phyloP scores from a whole-genome alignment of 129 eudicot species.

The Arctium minus region DNA sequence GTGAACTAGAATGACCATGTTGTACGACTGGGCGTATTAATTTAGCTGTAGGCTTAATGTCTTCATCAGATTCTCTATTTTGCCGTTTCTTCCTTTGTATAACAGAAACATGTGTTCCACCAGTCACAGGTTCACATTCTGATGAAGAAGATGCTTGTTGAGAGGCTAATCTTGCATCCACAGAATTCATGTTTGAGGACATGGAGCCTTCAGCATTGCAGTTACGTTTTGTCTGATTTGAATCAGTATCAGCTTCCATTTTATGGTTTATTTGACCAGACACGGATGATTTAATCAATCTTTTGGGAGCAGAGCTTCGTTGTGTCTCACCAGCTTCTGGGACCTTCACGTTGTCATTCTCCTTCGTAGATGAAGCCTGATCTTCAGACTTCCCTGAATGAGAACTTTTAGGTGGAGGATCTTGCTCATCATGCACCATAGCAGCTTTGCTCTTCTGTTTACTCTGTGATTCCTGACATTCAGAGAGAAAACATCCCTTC shows the following conservation, averaged over 20 bases:
- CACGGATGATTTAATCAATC: constrained; percentile 8
- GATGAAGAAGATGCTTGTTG: constrained; percentile 7
- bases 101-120: constrained; percentile 1
- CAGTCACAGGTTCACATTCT: background rate
- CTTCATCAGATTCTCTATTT: constrained; percentile 20
- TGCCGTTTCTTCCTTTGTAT: constrained; percentile 22
- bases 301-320: background rate
- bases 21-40: constrained; percentile 15
- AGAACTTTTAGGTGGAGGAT: constrained; percentile 31
- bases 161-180: background rate
- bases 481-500: background rate
- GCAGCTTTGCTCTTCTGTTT: constrained; percentile 25
- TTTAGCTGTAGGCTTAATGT: constrained; percentile 12
- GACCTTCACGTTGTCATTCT: background rate
- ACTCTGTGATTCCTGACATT: background rate
- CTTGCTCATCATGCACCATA: constrained; percentile 11
- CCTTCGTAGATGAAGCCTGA: constrained; percentile 32
- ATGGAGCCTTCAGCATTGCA: constrained; percentile 24
- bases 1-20: constrained; percentile 11
- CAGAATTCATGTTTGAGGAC: background rate
- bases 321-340: constrained; percentile 14
- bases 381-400: constrained; percentile 20
- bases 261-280: constrained; percentile 10
- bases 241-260: constrained; percentile 7
- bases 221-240: background rate